A percentile compares a stretch with the other conserved stretches of the same genome.
Evolutionary conservation across 169 alveolate species (phyloP).

Genomic region (Plasmodium fragile): DNA sequence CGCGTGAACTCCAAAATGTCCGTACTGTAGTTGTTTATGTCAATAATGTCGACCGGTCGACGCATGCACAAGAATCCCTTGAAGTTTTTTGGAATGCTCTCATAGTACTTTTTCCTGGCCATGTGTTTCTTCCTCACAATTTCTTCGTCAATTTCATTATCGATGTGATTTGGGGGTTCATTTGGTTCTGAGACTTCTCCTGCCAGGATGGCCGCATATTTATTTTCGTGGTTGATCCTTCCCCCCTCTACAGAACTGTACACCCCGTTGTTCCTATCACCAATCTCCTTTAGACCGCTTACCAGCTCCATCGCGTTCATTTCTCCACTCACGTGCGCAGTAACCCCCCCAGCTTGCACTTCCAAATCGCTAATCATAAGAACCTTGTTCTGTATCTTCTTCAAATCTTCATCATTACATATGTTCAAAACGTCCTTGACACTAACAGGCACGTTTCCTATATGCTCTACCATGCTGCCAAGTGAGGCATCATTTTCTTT

Average conservation of each 20-base stretch:
- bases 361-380: slow-evolving; percentile 27
- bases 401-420: slow-evolving; percentile 42
- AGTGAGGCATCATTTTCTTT: slow-evolving; percentile 16
- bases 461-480: slow-evolving; percentile 20
- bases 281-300: not conserved
- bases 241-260: not conserved
- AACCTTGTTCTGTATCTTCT: slow-evolving; percentile 15
- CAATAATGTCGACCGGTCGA: slow-evolving; percentile 70
- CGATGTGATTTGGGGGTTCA: not conserved
- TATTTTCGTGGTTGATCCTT: not conserved
- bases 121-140: slow-evolving; percentile 52
- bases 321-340: not conserved
- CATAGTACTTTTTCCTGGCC: slow-evolving; percentile 73
- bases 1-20: slow-evolving; percentile 34
- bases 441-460: slow-evolving; percentile 15
- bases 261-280: not conserved
- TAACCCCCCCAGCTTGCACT: not conserved
- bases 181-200: not conserved
- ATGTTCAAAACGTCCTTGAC: slow-evolving; percentile 32
- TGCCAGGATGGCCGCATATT: not conserved
- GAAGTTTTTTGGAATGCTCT: slow-evolving; percentile 41
- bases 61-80: slow-evolving; percentile 73
- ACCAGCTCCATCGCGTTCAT: not conserved
- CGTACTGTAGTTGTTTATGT: slow-evolving; percentile 37
- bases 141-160: slow-evolving; percentile 40